Base-by-base conservation (phyloP, 2,329 filamentous ascomycete genomes). In the Didymella keratinophila region DNA sequence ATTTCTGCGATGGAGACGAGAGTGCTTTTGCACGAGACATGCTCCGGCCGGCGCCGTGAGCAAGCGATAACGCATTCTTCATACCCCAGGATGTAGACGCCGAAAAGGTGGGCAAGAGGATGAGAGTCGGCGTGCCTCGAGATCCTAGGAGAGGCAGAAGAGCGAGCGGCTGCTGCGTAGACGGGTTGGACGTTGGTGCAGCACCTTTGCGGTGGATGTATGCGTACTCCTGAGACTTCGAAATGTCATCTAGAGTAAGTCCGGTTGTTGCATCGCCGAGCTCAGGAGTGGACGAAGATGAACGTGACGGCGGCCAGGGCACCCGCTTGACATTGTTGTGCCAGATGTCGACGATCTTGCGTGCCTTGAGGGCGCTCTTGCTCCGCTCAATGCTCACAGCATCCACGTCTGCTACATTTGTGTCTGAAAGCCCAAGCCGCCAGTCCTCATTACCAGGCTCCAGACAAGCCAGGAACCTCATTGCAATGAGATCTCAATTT, bases 181-280 rank as follows among this genome's bases (percentile, higher is more conserved):
- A 46, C 0, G 70, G 64, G 30, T 68, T 43, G 44, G 70, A 67
- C 0, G 72, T 70, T 0, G 76, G 75, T 18, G 75, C 76, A 18
- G 75, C 75, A 21, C 77, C 77, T 71, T 79, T 78, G 52, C 76
- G 71, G 48, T 78, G 75, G 50, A 78, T 68, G 49, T 73, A 77
- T n/a, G 68, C 66, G 45, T 68, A 61, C 9, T 65, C 61, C 37
- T 57, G 44, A 34, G 14, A 47, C 36, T 27, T 32, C 41, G 11
- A 34, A 32, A 20, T 27, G 14, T 43, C 16, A 14, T n/a, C 14
- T 5, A 43, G 41, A n/a, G 41, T 43, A 11, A 43, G 41, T 27
- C 27, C 5, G 5, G 21, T 12, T 3, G 41, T 27, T n/a, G 14
- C 21, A 12, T 58, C 54, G 10, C 52, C 10, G 20, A 61, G 8